Percentiles rank a stretch among this genome's conserved stretches.
Conservation (phyloP, 768 basidiomycete species). For the Termitomyces sp. region DNA sequence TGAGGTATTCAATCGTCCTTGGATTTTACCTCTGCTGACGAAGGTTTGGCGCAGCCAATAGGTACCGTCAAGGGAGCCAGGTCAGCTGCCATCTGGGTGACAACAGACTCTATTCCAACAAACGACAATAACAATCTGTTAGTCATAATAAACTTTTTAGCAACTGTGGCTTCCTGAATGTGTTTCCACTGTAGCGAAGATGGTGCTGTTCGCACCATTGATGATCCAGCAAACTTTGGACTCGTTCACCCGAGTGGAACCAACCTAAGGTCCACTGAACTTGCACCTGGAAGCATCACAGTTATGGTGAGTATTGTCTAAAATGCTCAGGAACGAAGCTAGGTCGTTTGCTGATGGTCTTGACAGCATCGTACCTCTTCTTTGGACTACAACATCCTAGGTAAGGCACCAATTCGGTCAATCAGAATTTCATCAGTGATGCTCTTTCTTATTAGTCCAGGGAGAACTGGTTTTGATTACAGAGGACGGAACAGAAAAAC, state of each 20-base stretch:
- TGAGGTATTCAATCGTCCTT: constrained; percentile 19
- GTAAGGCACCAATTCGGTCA: constrained; percentile 24
- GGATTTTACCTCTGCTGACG: neutral
- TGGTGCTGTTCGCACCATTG: constrained; percentile 39
- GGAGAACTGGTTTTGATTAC: constrained; percentile 54
- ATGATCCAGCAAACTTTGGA: constrained; percentile 35
- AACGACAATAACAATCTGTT: constrained; percentile 51
- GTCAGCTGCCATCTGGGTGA: constrained; percentile 45
- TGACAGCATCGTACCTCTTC: constrained; percentile 48
- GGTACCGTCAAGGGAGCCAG: constrained; percentile 29
- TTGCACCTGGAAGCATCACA: constrained; percentile 46
- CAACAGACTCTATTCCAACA: constrained; percentile 43
- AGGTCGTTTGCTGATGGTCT: constrained; percentile 6
- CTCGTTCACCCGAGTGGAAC: constrained; percentile 42
- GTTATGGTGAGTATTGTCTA: constrained; percentile 40
- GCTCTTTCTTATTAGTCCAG: constrained; percentile 32
- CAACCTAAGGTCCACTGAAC: constrained; percentile 48
- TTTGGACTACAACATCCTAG: constrained; percentile 57
- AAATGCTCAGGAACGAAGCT: neutral
- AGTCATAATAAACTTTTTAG: neutral
- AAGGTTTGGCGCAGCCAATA: constrained; percentile 25
- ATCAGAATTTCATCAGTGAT: neutral
- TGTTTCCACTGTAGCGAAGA: constrained; percentile 42
- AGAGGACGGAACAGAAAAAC: constrained; percentile 52
- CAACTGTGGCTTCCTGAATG: neutral